Percentiles rank a stretch among this genome's conserved stretches.
These are phyloP conservation scores for Ajuga reptans DNA, from an alignment of 305 asterid genomes.

Conservation along the genomic window DNA sequence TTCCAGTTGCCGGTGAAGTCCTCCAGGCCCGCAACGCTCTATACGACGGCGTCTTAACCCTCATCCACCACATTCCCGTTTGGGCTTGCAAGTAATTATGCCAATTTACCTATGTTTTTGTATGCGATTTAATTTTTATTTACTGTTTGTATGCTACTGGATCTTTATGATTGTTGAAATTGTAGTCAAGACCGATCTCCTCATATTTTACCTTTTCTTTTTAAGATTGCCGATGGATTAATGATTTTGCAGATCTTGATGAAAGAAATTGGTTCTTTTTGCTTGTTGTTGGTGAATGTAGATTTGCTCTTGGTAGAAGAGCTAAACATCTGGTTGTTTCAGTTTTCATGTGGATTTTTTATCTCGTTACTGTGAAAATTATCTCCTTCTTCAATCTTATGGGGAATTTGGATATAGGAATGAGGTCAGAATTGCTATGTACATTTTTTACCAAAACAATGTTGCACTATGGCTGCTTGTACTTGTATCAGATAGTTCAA, in stretches of 20 bases:
- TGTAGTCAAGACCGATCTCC: background rate
- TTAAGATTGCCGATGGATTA: background rate
- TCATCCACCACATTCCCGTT: slow-evolving; percentile 49
- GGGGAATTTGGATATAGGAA: background rate
- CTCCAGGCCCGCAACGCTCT: slow-evolving; percentile 47
- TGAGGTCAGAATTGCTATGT: background rate
- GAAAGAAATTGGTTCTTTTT: background rate
- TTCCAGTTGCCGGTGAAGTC: slow-evolving; percentile 61
- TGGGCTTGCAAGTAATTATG: slow-evolving; percentile 82
- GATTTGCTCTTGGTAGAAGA: background rate
- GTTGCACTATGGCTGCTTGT: background rate
- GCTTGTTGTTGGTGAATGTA: background rate
- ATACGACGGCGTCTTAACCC: slow-evolving; percentile 62
- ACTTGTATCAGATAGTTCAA: background rate
- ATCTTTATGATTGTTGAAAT: background rate
- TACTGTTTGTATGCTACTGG: background rate
- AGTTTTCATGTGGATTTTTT: background rate
- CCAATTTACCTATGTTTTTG: background rate
- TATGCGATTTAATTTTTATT: background rate
- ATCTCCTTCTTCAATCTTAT: background rate
- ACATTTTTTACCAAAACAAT: background rate
- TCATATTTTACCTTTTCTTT: background rate
- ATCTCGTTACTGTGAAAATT: background rate
- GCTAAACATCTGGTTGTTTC: background rate
- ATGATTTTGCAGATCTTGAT: background rate